phyloP scores from a whole-genome alignment of 768 basidiomycete species.

The Gymnopilus junonius region DNA sequence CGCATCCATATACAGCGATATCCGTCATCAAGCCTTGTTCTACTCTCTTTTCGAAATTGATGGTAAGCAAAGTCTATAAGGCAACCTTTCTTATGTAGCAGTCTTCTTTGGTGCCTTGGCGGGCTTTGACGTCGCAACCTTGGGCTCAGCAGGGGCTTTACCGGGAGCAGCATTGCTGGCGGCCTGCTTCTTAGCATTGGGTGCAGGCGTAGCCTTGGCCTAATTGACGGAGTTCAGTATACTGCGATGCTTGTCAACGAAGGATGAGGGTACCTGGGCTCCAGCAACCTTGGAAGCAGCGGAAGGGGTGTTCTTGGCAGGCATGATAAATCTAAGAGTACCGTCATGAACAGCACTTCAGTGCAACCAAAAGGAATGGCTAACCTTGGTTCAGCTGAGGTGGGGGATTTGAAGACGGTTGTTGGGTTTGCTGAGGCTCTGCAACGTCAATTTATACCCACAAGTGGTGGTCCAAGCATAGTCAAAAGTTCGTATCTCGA shows the following conservation, averaged over 20 bases:
- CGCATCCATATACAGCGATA: not conserved
- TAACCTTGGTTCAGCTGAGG: constrained; percentile 12
- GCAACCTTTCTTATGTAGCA: constrained; percentile 10
- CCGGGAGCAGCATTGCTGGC: constrained; percentile 7
- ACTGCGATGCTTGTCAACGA: not conserved
- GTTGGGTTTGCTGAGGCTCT: constrained; percentile 1
- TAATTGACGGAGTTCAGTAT: not conserved
- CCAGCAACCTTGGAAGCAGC: constrained; percentile 22
- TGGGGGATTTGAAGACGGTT: constrained; percentile 6
- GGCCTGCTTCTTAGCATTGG: constrained; percentile 21
- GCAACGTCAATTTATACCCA: constrained; percentile 18
- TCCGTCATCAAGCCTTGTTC: not conserved
- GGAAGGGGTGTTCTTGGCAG: constrained; percentile 25
- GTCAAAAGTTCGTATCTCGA: constrained; percentile 9
- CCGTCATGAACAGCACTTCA: not conserved
- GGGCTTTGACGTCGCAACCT: constrained; percentile 20
- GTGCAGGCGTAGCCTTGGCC: constrained; percentile 20
- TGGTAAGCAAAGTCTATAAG: not conserved
- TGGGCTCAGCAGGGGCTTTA: constrained; percentile 17
- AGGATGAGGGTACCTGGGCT: constrained; percentile 9
- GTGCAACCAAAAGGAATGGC: not conserved
- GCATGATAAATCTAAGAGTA: constrained; percentile 19
- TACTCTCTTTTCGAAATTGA: not conserved
- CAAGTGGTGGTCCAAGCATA: constrained; percentile 5
- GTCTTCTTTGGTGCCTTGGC: constrained; percentile 25